Percentiles rank a stretch among this genome's conserved stretches.
Evolutionary conservation across 1,139 yeast genomes (phyloP).

Genomic region (Eremothecium coryli): DNA sequence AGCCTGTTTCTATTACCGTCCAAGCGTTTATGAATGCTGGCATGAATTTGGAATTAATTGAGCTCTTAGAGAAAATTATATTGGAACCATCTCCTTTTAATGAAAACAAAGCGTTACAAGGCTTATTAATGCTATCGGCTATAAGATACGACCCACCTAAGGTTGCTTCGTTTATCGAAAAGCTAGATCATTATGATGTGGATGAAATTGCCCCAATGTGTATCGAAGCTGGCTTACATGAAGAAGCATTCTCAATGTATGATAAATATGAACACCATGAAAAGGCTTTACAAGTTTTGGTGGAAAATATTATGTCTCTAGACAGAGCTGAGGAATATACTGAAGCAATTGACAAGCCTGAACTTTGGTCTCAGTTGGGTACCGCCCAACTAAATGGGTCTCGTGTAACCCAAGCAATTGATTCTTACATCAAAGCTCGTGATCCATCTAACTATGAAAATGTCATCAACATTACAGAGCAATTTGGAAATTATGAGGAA

Average conservation of each 20-base stretch:
- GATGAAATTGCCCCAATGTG: slow-evolving; percentile 90
- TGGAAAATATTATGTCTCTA: slow-evolving; percentile 85
- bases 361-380: slow-evolving; percentile 92
- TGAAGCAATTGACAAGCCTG: slow-evolving; percentile 77
- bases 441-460: slow-evolving; percentile 87
- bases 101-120: slow-evolving; percentile 91
- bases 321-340: slow-evolving; percentile 94
- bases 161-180: slow-evolving; percentile 76
- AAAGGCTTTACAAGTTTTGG: slow-evolving; percentile 83
- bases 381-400: slow-evolving; percentile 92
- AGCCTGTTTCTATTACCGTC: slow-evolving; percentile 90
- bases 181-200: slow-evolving; percentile 84
- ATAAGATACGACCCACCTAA: slow-evolving; percentile 88
- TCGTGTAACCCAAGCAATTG: slow-evolving; percentile 85
- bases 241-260: slow-evolving; percentile 92
- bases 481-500: slow-evolving; percentile 94
- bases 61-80: slow-evolving; percentile 87
- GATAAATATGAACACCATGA: slow-evolving; percentile 70
- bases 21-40: slow-evolving; percentile 97
- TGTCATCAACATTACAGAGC: slow-evolving; percentile 91
- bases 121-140: slow-evolving; percentile 83
- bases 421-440: slow-evolving; percentile 78
- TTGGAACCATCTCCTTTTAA: slow-evolving; percentile 95
- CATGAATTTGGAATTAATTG: slow-evolving; percentile 85
- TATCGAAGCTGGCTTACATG: slow-evolving; percentile 77